A percentile compares a stretch with the other conserved stretches of the same genome.
phyloP scores from a whole-genome alignment of 2,329 filamentous ascomycete species.

The Ophiostoma himal-ulmi region DNA sequence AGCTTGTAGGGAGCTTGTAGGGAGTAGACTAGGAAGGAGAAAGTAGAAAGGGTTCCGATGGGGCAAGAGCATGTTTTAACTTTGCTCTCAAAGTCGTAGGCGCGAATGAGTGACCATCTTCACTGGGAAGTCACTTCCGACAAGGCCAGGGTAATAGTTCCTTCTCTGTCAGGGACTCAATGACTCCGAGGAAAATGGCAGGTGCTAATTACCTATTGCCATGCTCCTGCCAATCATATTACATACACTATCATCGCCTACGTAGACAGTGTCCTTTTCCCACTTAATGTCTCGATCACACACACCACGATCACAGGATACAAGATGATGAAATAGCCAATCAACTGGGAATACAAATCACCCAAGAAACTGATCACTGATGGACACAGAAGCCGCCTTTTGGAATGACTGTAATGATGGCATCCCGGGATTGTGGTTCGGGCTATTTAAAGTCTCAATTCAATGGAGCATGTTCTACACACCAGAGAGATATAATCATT shows the following conservation, averaged over 20 bases:
- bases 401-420: neutral
- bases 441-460: neutral
- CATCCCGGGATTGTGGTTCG: conserved; percentile 13
- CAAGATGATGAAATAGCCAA: neutral
- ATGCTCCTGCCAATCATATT: neutral
- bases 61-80: neutral
- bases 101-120: neutral
- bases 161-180: neutral
- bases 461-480: neutral
- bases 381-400: neutral
- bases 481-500: neutral
- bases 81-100: neutral
- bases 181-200: neutral
- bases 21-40: neutral
- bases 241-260: neutral
- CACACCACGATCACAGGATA: neutral
- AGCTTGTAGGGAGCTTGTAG: neutral
- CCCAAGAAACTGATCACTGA: neutral
- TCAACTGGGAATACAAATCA: neutral
- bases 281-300: neutral
- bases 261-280: neutral
- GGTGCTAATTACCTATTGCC: neutral
- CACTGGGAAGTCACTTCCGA: neutral
- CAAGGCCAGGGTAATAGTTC: neutral
- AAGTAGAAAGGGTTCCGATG: neutral